Base-by-base conservation (phyloP, 2,329 filamentous ascomycete genomes). In the Fusarium burgessii region DNA sequence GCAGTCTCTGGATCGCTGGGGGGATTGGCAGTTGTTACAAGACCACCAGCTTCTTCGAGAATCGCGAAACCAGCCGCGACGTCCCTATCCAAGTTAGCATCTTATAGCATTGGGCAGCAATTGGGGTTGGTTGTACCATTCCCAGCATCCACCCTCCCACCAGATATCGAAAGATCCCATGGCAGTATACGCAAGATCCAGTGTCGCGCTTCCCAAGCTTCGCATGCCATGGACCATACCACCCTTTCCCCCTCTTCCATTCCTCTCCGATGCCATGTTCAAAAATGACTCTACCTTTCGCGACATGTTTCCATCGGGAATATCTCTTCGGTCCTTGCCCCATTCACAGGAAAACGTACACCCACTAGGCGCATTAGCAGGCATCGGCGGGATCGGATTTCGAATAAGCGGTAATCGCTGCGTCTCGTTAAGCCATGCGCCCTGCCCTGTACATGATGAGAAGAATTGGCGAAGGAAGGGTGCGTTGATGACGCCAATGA, bases 81-180 rank as follows among this genome's bases (percentile, higher is more conserved):
- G 72, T 94, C 92, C 91, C 86, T 87, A 6, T n/a, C 5, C 50
- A 15, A 62, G 55, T 64, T 33, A 62, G 58, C 27, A 41, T 47
- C 9, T 10, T 11, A 3, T n/a, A 7, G 7, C 6, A 11, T n/a
- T n/a, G 27, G 10, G 10, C 4, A 7, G 7, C 27, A 29, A 29
- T 29, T 7, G 18, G 13, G 5, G 25, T 5, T 5, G 7, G 4
- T 9, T 23, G 71, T 74, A 90, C 90, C 92, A 94, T 80, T 94
- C 92, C 92, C 92, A 93, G 75, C 91, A 93, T 0, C 92, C 92
- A 6, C 91, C 92, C 77, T 94, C 92, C 92, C 92, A 94, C 92
- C 92, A 94, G 14, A 94, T 93, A 79, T 94, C 92, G 71, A 94
- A 90, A 0, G 89, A 84, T 0, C 92, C 92, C 86, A 92, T 92